Evolutionary conservation across 78 protist genomes (phyloP).

Genomic region (Dictyostelium capitatum): DNA sequence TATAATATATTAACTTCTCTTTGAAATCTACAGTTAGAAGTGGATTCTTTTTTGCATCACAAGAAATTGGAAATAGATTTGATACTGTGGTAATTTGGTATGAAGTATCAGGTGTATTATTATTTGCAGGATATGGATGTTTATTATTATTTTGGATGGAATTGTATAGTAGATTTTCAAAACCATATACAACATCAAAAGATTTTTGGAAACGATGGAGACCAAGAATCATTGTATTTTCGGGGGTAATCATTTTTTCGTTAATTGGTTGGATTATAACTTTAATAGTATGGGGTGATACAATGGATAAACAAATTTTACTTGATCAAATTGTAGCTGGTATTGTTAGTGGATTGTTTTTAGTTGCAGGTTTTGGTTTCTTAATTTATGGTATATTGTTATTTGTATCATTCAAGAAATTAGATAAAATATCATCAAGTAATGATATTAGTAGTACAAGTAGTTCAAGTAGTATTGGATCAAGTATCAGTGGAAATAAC

Average conservation of each 20-base stretch:
- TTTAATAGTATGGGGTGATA: slow-evolving; percentile 29
- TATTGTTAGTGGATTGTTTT: slow-evolving; percentile 42
- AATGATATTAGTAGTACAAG: neutral
- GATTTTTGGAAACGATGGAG: slow-evolving; percentile 65
- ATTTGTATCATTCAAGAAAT: slow-evolving; percentile 28
- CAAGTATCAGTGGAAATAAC: neutral
- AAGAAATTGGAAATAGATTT: neutral
- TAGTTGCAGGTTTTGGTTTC: slow-evolving; percentile 68
- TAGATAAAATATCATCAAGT: neutral
- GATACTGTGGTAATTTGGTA: slow-evolving; percentile 16
- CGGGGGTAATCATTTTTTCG: neutral
- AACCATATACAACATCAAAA: slow-evolving; percentile 24
- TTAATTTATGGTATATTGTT: slow-evolving; percentile 50
- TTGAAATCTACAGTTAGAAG: slow-evolving; percentile 37
- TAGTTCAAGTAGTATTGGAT: neutral
- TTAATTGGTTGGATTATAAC: slow-evolving; percentile 23
- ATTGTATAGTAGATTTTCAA: slow-evolving; percentile 49
- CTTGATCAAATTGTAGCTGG: slow-evolving; percentile 21
- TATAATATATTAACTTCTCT: no score
- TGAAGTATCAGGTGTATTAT: slow-evolving; percentile 49
- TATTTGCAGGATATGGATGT: slow-evolving; percentile 71
- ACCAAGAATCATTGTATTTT: slow-evolving; percentile 13
- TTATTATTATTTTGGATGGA: slow-evolving; percentile 75
- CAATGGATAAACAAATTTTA: neutral
- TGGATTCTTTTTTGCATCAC: slow-evolving; percentile 50